Base-by-base conservation (phyloP, 2,329 filamentous ascomycete species). In the Simplicillium aogashimaense region DNA sequence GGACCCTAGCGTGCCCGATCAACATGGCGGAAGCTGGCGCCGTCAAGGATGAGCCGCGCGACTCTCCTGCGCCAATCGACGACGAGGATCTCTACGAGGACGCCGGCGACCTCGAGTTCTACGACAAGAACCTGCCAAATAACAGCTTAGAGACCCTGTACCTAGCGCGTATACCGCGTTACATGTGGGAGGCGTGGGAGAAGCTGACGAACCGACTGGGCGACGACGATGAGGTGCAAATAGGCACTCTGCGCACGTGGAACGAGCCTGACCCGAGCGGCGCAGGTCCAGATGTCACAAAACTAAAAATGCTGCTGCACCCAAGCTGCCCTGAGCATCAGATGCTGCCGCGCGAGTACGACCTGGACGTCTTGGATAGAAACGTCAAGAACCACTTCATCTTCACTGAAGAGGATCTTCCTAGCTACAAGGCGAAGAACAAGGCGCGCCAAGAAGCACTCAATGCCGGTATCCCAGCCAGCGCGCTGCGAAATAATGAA, bases 401-500 rank as follows among this genome's bases (percentile, higher is more conserved):
- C 42, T 98, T 98, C 56, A 88, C 84, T 32, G 92, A 98, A 63
- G 88, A 94, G 58, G 87, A 97, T 54, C 73, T 95, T 16, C 85
- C 88, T 1, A 53, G 59, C 13, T 64, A 59, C 53, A 63, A 64
- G 49, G 59, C 56, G 13, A 57, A 58, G 57, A 74, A 74, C 53
- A 74, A 70, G 51, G 63, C 64, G 36, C 67, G 72, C 38, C 67
- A 70, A n/a, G 71, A 76, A 39, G 71, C 73, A 8, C 63, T 74
- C 3, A 73, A 70, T 35, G 71, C 68, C 14, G 73, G 78, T 39
- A 77, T 82, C 44, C 78, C 78, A 4, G 62, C 69, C 5, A 70
- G 76, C 29, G 62, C 81, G 18, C 55, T 75, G 46, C 65, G 67
- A 40, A 61, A 66, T 35, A 64, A 62, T 45, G 46, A 53, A 47